These are phyloP conservation scores for Dendrothele bispora DNA, from an alignment of 768 basidiomycete genomes.

Conservation along the genomic window DNA sequence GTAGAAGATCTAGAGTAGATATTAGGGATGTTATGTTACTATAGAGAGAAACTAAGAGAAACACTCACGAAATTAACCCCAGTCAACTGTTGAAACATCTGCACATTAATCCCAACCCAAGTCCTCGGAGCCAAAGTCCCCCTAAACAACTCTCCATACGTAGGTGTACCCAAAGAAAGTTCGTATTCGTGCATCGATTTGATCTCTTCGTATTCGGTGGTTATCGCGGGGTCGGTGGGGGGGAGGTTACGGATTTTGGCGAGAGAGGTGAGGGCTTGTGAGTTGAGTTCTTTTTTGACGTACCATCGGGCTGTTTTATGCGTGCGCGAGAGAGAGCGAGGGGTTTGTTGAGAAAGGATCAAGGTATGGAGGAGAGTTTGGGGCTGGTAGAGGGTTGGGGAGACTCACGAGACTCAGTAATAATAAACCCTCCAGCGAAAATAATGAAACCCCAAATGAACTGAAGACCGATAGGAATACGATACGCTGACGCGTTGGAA, in stretches of 20 bases:
- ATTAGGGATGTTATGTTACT: too few species aligned
- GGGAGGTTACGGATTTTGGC: conserved; percentile 46
- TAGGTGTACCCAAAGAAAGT: too few species aligned
- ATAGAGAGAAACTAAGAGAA: not conserved
- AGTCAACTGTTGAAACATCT: conserved; percentile 66
- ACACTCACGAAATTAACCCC: conserved; percentile 52
- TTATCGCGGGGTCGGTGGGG: conserved; percentile 43
- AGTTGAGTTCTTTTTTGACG: conserved; percentile 44
- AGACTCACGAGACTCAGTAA: conserved; percentile 39
- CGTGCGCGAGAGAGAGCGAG: conserved; percentile 43
- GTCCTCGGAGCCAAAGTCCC: too few species aligned
- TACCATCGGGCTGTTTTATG: conserved; percentile 56
- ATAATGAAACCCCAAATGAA: too few species aligned
- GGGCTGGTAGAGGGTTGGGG: conserved; percentile 46
- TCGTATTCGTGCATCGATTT: too few species aligned
- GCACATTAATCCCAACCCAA: too few species aligned
- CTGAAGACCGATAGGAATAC: too few species aligned
- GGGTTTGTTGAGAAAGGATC: conserved; percentile 22
- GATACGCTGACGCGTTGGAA: too few species aligned
- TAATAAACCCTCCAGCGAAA: too few species aligned
- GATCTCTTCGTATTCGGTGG: conserved; percentile 51
- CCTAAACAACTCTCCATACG: too few species aligned
- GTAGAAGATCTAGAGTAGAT: not conserved
- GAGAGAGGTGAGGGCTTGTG: conserved; percentile 44
- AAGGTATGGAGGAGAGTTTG: too few species aligned